Percentiles rank a stretch among this genome's conserved stretches.
Conservation (phyloP, 164 flowering plant species). For the Nymphaea colorata region DNA sequence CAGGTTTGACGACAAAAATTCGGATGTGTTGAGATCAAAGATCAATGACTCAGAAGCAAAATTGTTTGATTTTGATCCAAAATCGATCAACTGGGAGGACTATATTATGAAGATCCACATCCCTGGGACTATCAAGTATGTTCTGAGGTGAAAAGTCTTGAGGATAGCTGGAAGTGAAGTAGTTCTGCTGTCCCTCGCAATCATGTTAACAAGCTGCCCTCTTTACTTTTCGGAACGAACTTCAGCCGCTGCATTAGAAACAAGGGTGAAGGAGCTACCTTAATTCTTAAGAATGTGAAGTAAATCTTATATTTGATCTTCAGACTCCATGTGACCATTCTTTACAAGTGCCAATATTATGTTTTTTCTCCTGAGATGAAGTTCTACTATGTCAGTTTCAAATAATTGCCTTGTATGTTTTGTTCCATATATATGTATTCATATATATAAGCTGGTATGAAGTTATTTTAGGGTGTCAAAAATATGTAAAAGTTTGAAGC, state of each 20-base stretch:
- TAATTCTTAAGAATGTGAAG: neutral
- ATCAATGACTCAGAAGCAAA: conserved; percentile 17
- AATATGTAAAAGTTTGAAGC: neutral
- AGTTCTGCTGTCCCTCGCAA: neutral
- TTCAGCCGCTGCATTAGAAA: neutral
- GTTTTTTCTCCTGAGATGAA: neutral
- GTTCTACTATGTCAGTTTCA: neutral
- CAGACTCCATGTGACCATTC: neutral
- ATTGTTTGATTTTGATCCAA: conserved; percentile 41
- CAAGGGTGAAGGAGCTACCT: neutral
- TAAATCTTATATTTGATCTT: too few species aligned
- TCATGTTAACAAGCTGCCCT: neutral
- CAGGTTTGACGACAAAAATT: conserved; percentile 58
- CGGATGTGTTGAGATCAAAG: conserved; percentile 25
- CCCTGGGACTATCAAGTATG: conserved; percentile 40
- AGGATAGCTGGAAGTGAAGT: neutral
- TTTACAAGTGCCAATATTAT: neutral
- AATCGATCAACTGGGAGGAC: conserved; percentile 43
- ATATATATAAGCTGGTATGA: neutral
- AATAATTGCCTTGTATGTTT: neutral
- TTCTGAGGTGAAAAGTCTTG: conserved; percentile 14
- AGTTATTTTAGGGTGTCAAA: neutral
- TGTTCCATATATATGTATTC: neutral
- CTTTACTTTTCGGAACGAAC: too few species aligned
- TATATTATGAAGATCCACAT: conserved; percentile 47